phyloP scores from a whole-genome alignment of 495 filamentous ascomycete genomes.

The Chlorociboria aeruginascens region DNA sequence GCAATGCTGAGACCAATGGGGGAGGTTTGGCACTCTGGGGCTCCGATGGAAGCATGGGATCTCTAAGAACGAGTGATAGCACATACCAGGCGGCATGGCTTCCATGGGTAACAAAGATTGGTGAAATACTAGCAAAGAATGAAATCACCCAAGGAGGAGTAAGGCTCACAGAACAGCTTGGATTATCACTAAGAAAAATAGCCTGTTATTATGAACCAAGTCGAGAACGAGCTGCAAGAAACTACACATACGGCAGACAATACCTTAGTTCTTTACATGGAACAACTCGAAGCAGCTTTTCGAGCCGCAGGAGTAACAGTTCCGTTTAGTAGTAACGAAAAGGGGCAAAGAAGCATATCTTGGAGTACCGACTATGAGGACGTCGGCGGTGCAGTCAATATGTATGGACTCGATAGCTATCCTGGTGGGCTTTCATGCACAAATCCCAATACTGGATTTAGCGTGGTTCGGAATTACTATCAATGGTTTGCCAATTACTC shows the following conservation, averaged over 20 bases:
- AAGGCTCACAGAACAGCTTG: slow-evolving; percentile 1
- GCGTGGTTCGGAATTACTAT: slow-evolving; percentile 38
- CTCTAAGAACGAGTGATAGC: slow-evolving; percentile 27
- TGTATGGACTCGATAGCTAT: slow-evolving; percentile 45
- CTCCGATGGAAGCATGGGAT: slow-evolving; percentile 37
- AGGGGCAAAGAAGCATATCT: slow-evolving; percentile 34
- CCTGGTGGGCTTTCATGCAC: slow-evolving; percentile 41
- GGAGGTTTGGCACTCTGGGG: slow-evolving; percentile 41
- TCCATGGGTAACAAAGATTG: slow-evolving; percentile 33
- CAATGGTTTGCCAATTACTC: slow-evolving; percentile 47
- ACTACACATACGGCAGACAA: slow-evolving; percentile 25
- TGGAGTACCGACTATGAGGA: slow-evolving; percentile 45
- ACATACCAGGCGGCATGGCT: slow-evolving; percentile 31
- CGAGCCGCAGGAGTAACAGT: slow-evolving; percentile 36
- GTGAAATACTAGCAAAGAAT: slow-evolving; percentile 34
- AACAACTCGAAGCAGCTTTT: slow-evolving; percentile 36
- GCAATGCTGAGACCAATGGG: slow-evolving; percentile 39
- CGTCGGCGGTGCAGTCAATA: slow-evolving; percentile 41
- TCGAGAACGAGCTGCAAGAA: slow-evolving; percentile 42
- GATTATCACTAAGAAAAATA: neutral
- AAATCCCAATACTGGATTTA: slow-evolving; percentile 36
- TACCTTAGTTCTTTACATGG: slow-evolving; percentile 37
- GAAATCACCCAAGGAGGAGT: slow-evolving; percentile 38
- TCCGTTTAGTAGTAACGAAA: slow-evolving; percentile 41
- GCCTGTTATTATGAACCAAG: slow-evolving; percentile 39